Evolutionary conservation across 108 stramenopile genomes (phyloP).

Genomic region (Schizochytrium sp.): DNA sequence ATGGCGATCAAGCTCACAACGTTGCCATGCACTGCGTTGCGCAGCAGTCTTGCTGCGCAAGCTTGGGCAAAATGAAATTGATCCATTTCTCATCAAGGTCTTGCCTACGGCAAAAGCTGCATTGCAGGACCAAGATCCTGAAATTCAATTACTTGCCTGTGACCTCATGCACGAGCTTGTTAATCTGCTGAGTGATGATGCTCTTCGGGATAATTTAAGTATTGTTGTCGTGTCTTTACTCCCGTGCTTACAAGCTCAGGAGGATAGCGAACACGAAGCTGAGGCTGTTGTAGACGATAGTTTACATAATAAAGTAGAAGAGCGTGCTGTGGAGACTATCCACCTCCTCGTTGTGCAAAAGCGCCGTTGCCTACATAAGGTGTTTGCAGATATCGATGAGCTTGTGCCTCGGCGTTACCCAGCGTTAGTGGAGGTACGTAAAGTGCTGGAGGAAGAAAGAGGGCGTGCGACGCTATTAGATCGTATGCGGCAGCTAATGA

Average conservation of each 20-base stretch:
- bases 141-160: conserved; percentile 2
- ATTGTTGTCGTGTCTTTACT: conserved; percentile 25
- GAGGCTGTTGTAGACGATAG: background rate
- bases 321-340: conserved; percentile 22
- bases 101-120: conserved; percentile 43
- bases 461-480: background rate
- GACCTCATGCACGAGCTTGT: conserved; percentile 53
- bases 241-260: background rate
- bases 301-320: background rate
- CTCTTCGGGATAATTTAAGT: conserved; percentile 10
- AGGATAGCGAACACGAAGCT: background rate
- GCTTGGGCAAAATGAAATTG: background rate
- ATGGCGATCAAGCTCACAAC: background rate
- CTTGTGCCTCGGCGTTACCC: conserved; percentile 7
- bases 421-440: background rate
- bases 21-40: conserved; percentile 30
- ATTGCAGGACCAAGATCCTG: conserved; percentile 15
- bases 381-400: background rate
- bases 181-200: background rate
- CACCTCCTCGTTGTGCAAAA: background rate
- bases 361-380: background rate
- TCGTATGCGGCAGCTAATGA: conserved; percentile 17
- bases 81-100: conserved; percentile 31
- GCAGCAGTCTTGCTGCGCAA: background rate
- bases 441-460: conserved; percentile 4